Percentiles rank a stretch among this genome's conserved stretches.
phyloP scores from a whole-genome alignment of 2,329 filamentous ascomycete genomes.

The Exophiala bonariae region DNA sequence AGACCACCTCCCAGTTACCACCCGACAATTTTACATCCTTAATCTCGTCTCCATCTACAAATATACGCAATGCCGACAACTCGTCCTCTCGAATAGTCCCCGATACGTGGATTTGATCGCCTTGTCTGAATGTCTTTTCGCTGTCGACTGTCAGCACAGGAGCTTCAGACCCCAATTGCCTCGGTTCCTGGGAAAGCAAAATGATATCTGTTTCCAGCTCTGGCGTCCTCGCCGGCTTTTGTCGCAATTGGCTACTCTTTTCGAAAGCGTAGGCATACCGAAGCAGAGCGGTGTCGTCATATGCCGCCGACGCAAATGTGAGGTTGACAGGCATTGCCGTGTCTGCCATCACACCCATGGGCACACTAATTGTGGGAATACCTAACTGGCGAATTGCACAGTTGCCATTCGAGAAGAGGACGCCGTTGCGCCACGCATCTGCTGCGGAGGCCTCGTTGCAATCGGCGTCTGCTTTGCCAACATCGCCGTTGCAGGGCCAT shows the following conservation, averaged over 20 bases:
- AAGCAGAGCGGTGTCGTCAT: constrained; percentile 28
- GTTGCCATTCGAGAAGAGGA: constrained; percentile 54
- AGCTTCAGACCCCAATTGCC: background rate
- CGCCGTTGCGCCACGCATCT: constrained; percentile 47
- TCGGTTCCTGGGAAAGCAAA: background rate
- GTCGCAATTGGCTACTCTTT: constrained; percentile 3
- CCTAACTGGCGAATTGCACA: constrained; percentile 29
- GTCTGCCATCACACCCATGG: constrained; percentile 29
- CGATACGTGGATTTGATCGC: constrained; percentile 7
- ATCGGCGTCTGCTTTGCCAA: constrained; percentile 49
- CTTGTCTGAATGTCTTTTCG: background rate
- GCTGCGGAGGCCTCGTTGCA: constrained; percentile 29
- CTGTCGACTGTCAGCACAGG: background rate
- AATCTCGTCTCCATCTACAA: constrained; percentile 6
- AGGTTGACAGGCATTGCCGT: constrained; percentile 29
- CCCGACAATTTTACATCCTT: background rate
- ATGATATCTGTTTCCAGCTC: background rate
- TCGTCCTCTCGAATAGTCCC: constrained; percentile 1
- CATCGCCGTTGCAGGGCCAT: constrained; percentile 51
- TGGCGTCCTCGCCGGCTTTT: background rate
- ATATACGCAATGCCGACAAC: background rate
- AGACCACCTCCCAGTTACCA: background rate
- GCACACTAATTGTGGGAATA: constrained; percentile 29
- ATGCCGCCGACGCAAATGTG: constrained; percentile 29
- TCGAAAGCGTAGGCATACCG: constrained; percentile 30